Percentiles rank a stretch among this genome's conserved stretches.
phyloP scores from a whole-genome alignment of 2,329 filamentous ascomycete genomes.

The Trichothecium sympodiale region DNA sequence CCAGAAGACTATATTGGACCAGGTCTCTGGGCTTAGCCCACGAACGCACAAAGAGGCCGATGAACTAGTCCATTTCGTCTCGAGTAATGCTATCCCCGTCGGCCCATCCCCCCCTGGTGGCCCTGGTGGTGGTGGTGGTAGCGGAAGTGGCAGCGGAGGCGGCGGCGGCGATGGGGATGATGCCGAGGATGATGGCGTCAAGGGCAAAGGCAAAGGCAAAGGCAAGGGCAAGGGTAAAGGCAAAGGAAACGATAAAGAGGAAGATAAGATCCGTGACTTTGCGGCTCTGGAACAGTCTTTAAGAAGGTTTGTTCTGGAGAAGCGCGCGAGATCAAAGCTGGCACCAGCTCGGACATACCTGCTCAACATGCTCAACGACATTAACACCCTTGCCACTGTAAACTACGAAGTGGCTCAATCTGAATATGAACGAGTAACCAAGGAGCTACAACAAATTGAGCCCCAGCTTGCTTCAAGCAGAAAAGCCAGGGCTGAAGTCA shows the following conservation, averaged over 20 bases:
- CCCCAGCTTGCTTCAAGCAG: conserved; percentile 76
- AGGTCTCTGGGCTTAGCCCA: conserved; percentile 78
- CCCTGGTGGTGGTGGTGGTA: conserved; percentile 42
- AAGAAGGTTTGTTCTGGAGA: conserved; percentile 88
- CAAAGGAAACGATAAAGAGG: conserved; percentile 30
- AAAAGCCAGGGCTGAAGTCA: conserved; percentile 68
- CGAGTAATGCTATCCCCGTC: conserved; percentile 86
- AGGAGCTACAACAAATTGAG: conserved; percentile 71
- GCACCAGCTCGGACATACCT: conserved; percentile 94
- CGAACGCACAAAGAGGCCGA: conserved; percentile 84
- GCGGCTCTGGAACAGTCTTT: conserved; percentile 80
- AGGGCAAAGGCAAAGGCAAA: conserved; percentile 67
- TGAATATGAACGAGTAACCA: conserved; percentile 73
- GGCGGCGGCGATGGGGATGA: conserved; percentile 42
- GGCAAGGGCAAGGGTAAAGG: conserved; percentile 58
- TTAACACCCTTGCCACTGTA: conserved; percentile 71
- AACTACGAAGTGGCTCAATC: conserved; percentile 79
- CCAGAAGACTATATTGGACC: conserved; percentile 85
- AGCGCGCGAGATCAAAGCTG: conserved; percentile 87
- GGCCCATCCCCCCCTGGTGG: conserved; percentile 45
- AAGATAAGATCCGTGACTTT: conserved; percentile 82
- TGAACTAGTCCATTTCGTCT: conserved; percentile 95
- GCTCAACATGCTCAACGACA: conserved; percentile 81
- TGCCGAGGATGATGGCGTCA: conserved; percentile 52
- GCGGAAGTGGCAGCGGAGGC: conserved; percentile 42